Percentiles rank a stretch among this genome's conserved stretches.
Evolutionary conservation across 139 green algal genomes (phyloP).

Genomic region (Pseudopediastrum boryanum): DNA sequence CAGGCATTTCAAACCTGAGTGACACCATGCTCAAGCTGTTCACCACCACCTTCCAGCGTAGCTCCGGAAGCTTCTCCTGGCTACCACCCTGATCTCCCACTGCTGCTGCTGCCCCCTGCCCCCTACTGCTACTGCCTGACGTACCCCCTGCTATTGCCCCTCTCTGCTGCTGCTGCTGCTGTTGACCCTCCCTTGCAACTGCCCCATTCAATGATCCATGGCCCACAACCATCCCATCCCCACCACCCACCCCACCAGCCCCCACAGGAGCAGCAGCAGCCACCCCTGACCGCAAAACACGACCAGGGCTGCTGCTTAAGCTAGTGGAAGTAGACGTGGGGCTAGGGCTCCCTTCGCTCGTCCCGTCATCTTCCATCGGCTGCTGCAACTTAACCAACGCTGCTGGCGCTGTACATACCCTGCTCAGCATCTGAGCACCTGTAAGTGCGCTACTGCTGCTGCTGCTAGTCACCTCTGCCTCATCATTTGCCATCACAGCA

Average conservation of each 20-base stretch:
- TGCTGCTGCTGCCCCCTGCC: not conserved
- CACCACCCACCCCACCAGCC: not conserved
- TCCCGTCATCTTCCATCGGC: constrained; percentile 5
- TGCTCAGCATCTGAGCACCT: constrained; percentile 7
- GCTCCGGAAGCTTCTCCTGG: not conserved
- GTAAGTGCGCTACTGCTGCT: constrained; percentile 17
- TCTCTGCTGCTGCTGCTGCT: constrained; percentile 1
- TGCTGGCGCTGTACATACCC: constrained; percentile 31
- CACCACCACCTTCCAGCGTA: not conserved
- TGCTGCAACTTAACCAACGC: constrained; percentile 27
- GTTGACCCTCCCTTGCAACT: not conserved
- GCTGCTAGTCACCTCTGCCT: not conserved
- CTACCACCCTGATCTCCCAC: not conserved
- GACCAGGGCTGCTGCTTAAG: not conserved
- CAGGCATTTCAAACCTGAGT: constrained; percentile 1
- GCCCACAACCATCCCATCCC: not conserved
- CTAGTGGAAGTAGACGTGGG: not conserved
- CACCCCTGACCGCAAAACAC: not conserved
- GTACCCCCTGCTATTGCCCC: not conserved
- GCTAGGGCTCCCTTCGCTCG: not conserved
- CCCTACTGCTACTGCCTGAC: constrained; percentile 13
- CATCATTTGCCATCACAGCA: not conserved
- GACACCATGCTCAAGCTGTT: constrained; percentile 1
- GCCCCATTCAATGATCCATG: not conserved
- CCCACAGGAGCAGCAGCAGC: not conserved